Percentiles rank a stretch among this genome's conserved stretches.
Conservation (phyloP, 441 rosid species). For the Adansonia rubrostipa region DNA sequence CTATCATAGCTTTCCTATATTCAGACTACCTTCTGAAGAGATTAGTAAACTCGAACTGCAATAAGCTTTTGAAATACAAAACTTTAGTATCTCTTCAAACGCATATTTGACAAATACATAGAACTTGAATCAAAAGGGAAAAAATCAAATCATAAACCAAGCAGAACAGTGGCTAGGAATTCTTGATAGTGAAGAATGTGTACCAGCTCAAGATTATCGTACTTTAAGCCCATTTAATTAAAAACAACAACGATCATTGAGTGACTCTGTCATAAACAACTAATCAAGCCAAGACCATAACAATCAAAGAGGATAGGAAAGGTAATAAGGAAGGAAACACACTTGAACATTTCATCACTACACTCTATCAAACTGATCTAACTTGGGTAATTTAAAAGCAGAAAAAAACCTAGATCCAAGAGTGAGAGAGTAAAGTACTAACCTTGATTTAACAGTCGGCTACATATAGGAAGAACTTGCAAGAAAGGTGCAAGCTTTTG, state of each 20-base stretch:
- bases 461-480: slow-evolving; percentile 89
- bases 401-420: slow-evolving; percentile 67
- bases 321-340: background rate
- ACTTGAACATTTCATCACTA: slow-evolving; percentile 14
- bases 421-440: slow-evolving; percentile 31
- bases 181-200: background rate
- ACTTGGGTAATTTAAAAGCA: slow-evolving; percentile 13
- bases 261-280: background rate
- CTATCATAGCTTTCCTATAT: background rate
- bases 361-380: slow-evolving; percentile 36
- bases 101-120: background rate
- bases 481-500: slow-evolving; percentile 96
- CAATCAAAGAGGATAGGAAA: background rate
- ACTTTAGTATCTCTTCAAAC: slow-evolving; percentile 6
- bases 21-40: slow-evolving; percentile 11
- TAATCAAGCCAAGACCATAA: slow-evolving; percentile 20
- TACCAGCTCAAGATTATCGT: background rate
- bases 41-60: background rate
- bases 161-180: slow-evolving; percentile 3
- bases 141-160: background rate
- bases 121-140: background rate
- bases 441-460: slow-evolving; percentile 95
- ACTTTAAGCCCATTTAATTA: slow-evolving; percentile 1
- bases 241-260: background rate
- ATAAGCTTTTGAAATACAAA: slow-evolving; percentile 12